These are phyloP conservation scores for Suhomyces faveliae DNA, from an alignment of 805 yeast species.

Conservation along the genomic window DNA sequence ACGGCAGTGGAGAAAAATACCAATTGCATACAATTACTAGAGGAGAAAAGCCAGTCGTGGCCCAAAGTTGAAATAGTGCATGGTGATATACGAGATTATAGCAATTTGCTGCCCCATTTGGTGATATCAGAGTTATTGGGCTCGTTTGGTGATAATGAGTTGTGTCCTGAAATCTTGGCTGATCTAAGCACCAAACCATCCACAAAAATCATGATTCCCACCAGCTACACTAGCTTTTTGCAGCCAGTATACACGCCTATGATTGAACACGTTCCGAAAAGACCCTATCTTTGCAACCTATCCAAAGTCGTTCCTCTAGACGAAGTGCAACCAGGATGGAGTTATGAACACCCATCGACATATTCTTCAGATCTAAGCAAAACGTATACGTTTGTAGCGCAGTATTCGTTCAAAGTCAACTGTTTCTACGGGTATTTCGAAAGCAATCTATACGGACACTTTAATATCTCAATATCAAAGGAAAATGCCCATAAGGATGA, in stretches of 20 bases:
- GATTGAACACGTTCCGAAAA: not conserved
- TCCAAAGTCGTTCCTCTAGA: slow-evolving; percentile 21
- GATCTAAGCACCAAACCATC: slow-evolving; percentile 41
- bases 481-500: slow-evolving; percentile 12
- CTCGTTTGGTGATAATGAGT: slow-evolving; percentile 89
- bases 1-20: slow-evolving; percentile 71
- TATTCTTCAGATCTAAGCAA: slow-evolving; percentile 24
- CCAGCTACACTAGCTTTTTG: slow-evolving; percentile 54
- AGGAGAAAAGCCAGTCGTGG: slow-evolving; percentile 55
- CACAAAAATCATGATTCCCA: slow-evolving; percentile 36
- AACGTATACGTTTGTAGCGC: slow-evolving; percentile 44
- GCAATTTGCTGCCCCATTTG: slow-evolving; percentile 40
- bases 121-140: slow-evolving; percentile 83
- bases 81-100: slow-evolving; percentile 52
- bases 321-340: slow-evolving; percentile 56
- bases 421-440: slow-evolving; percentile 76
- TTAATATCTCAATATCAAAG: slow-evolving; percentile 46
- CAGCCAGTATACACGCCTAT: slow-evolving; percentile 70
- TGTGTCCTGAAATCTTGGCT: slow-evolving; percentile 71
- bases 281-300: slow-evolving; percentile 25
- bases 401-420: slow-evolving; percentile 51
- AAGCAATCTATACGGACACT: slow-evolving; percentile 64
- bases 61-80: slow-evolving; percentile 49
- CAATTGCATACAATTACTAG: slow-evolving; percentile 52
- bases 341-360: slow-evolving; percentile 52